Evolutionary conservation across 352 stramenopile genomes (phyloP).

Genomic region (Pythium dissotocum): DNA sequence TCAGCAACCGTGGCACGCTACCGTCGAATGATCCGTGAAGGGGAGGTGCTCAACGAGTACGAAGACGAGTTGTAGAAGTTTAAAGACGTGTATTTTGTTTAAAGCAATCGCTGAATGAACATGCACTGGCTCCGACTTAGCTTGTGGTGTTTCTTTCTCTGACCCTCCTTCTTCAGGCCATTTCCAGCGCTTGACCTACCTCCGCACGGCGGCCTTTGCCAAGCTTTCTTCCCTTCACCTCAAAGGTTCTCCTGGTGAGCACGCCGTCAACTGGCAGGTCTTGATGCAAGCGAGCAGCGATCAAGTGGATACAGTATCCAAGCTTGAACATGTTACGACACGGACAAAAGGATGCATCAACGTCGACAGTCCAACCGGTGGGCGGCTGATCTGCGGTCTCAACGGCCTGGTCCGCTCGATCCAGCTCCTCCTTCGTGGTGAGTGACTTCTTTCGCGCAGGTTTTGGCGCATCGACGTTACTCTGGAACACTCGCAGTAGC

Average conservation of each 20-base stretch:
- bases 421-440: neutral
- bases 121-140: too few species aligned
- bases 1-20: slow-evolving; percentile 4
- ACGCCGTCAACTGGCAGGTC: slow-evolving; percentile 1
- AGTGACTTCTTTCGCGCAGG: neutral
- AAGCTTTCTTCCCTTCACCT: slow-evolving; percentile 7
- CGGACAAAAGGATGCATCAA: slow-evolving; percentile 6
- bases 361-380: slow-evolving; percentile 12
- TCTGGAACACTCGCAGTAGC: neutral
- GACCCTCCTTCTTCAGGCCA: too few species aligned
- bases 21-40: neutral
- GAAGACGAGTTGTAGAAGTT: slow-evolving; percentile 15
- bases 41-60: slow-evolving; percentile 1
- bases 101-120: too few species aligned
- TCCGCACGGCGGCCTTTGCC: neutral
- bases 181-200: slow-evolving; percentile 6
- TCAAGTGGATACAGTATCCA: slow-evolving; percentile 16
- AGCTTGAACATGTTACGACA: slow-evolving; percentile 17
- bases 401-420: neutral
- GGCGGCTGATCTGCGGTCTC: slow-evolving; percentile 1
- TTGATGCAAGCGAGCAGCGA: slow-evolving; percentile 1
- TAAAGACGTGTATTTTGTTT: slow-evolving; percentile 7
- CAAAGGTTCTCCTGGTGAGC: slow-evolving; percentile 5
- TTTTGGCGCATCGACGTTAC: neutral
- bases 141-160: too few species aligned